phyloP scores from a whole-genome alignment of 768 basidiomycete species.

The Agaricus bisporus region DNA sequence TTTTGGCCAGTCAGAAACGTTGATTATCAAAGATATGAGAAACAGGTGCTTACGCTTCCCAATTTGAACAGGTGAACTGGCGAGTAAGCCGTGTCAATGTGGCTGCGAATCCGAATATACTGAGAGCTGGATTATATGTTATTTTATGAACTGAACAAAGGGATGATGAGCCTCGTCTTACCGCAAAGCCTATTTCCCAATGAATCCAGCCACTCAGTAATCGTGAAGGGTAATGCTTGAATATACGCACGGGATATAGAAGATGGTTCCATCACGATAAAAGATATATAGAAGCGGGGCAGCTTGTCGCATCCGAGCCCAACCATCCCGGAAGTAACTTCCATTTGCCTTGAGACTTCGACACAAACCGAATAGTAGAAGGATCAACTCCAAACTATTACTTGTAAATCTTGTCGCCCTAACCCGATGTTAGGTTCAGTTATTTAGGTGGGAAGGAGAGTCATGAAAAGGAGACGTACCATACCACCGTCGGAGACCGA shows the following conservation, averaged over 20 bases:
- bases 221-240: too few relatives aligned
- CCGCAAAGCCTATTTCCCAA: background rate
- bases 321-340: background rate
- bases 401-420: constrained; percentile 4
- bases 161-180: background rate
- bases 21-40: background rate
- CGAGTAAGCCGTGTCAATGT: background rate
- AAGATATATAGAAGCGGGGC: constrained; percentile 4
- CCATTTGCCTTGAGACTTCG: background rate
- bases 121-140: background rate
- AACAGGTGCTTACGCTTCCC: constrained; percentile 4
- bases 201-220: background rate
- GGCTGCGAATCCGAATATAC: constrained; percentile 1
- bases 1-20: background rate
- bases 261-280: constrained; percentile 7
- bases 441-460: too few relatives aligned
- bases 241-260: constrained; percentile 1
- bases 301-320: background rate
- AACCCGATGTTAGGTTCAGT: too few relatives aligned
- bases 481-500: background rate
- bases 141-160: background rate
- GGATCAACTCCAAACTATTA: background rate
- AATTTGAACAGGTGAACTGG: background rate
- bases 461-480: background rate
- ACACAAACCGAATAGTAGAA: background rate